Evolutionary conservation across 371 early-diverging fungal species (phyloP), one percentile per base, ranked within the genome.

Genomic region (Rhizomucor pusillus): DNA sequence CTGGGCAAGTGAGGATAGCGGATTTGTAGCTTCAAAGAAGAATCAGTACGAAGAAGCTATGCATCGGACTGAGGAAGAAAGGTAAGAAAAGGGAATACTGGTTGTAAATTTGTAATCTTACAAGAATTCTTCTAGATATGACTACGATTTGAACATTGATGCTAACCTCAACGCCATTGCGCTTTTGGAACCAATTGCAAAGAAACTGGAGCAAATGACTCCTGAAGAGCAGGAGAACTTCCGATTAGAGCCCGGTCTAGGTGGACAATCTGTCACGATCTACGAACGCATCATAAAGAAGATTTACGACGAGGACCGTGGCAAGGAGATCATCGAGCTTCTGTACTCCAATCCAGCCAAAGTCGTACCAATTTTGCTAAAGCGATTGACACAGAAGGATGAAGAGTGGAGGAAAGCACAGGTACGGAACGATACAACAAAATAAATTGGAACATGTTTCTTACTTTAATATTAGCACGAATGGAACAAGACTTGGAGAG

Each of bases 41-140:
- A 99, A 95, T 59, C 77, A 75, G n/a, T 94, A 85, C 60, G 99
- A 99, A 71, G 99, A 99, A 67, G 90, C 91, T 1, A 71, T 99
- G 62, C 95, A 92, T 77, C 86, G 93, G 37, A 88, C 91, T 60
- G 99, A 99, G 74, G 99, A 99, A 68, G 99, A 99, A 71, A 85
- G 93, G 65, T 76, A 61, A 50, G 11, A 1, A 1, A 24, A 11
- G 5, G 14, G 10, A 41, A 29, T 49, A 25, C 10, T 24, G 5
- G 9, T 18, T 41, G 33, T 13, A 5, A 11, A 59, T 4, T 37
- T 14, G 2, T 49, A 67, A n/a, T n/a, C 29, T 29, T 29, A 29
- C 29, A 29, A 7, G 3, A 29, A 29, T 29, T 29, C 3, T 7
- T 29, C 7, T 29, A 29, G 70, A 59, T 69, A 75, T 45, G 99